phyloP scores from a whole-genome alignment of 441 rosid genomes.

The Capsella rubella region DNA sequence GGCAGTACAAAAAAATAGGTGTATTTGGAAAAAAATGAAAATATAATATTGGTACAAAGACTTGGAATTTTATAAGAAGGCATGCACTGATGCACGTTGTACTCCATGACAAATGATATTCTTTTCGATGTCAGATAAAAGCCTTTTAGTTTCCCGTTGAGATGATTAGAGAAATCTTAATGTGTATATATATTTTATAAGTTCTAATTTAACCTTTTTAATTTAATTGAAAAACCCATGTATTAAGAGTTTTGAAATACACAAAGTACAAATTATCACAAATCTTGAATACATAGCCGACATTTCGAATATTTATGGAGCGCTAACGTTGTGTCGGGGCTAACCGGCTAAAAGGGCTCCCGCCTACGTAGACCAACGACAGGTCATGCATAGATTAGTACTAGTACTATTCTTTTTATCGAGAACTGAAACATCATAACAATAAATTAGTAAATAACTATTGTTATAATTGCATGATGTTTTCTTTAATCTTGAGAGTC shows the following conservation, averaged over 20 bases:
- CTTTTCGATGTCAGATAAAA: not conserved
- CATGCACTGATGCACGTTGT: not conserved
- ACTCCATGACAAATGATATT: not conserved
- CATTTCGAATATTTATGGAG: slow-evolving; percentile 15
- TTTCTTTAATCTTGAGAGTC: too few species aligned
- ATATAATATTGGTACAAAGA: slow-evolving; percentile 5
- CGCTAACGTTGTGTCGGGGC: not conserved
- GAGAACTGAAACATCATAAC: not conserved
- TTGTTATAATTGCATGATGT: too few species aligned
- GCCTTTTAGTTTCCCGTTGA: not conserved
- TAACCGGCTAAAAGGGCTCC: not conserved
- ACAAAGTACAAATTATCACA: too few species aligned
- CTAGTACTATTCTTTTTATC: not conserved
- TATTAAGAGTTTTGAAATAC: too few species aligned
- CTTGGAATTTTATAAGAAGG: slow-evolving; percentile 20
- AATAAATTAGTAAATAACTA: too few species aligned
- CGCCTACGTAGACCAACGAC: not conserved
- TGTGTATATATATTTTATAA: not conserved
- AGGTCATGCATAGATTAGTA: not conserved
- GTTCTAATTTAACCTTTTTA: not conserved
- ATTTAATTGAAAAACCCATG: too few species aligned
- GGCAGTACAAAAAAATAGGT: not conserved
- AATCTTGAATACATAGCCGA: slow-evolving; percentile 1
- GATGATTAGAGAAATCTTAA: slow-evolving; percentile 1
- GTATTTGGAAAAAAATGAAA: slow-evolving; percentile 5